A percentile compares a stretch with the other conserved stretches of the same genome.
Evolutionary conservation across 1,139 yeast genomes (phyloP).

Genomic region (Taphrina wiesneri): DNA sequence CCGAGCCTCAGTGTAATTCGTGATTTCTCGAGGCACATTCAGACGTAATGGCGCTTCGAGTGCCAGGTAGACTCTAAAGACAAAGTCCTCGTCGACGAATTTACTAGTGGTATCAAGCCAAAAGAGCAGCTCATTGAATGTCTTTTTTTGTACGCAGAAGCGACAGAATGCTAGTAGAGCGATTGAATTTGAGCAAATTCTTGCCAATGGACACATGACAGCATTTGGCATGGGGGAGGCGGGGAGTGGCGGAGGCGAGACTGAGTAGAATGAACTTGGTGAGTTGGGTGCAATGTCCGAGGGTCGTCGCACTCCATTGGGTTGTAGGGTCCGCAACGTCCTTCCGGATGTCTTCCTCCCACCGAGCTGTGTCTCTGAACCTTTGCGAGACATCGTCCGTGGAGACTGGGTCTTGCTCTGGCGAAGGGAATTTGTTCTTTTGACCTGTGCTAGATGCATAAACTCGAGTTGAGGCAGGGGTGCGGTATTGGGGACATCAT

Average conservation of each 20-base stretch:
- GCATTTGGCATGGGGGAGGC: slow-evolving; percentile 9
- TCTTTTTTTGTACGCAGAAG: slow-evolving; percentile 15
- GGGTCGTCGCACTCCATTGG: background rate
- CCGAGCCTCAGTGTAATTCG: slow-evolving; percentile 13
- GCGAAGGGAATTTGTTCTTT: background rate
- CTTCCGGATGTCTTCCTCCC: background rate
- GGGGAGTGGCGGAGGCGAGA: slow-evolving; percentile 12
- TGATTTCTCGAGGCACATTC: slow-evolving; percentile 22
- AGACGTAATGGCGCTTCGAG: slow-evolving; percentile 17
- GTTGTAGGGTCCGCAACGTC: background rate
- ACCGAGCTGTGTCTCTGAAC: background rate
- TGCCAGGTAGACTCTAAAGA: slow-evolving; percentile 15
- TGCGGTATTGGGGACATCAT: background rate
- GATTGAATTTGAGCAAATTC: slow-evolving; percentile 16
- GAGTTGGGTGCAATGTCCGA: background rate
- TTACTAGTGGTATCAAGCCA: slow-evolving; percentile 26
- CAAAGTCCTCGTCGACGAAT: background rate
- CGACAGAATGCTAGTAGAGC: slow-evolving; percentile 17
- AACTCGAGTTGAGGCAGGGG: slow-evolving; percentile 24
- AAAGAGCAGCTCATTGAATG: slow-evolving; percentile 12
- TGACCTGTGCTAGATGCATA: slow-evolving; percentile 8
- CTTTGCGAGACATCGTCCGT: background rate
- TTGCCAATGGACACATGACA: background rate
- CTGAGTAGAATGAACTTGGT: background rate
- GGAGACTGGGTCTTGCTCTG: background rate